Evolutionary conservation across 2,329 filamentous ascomycete genomes (phyloP), one percentile per base, ranked within the genome.

Genomic region (Bipolaris cookei): DNA sequence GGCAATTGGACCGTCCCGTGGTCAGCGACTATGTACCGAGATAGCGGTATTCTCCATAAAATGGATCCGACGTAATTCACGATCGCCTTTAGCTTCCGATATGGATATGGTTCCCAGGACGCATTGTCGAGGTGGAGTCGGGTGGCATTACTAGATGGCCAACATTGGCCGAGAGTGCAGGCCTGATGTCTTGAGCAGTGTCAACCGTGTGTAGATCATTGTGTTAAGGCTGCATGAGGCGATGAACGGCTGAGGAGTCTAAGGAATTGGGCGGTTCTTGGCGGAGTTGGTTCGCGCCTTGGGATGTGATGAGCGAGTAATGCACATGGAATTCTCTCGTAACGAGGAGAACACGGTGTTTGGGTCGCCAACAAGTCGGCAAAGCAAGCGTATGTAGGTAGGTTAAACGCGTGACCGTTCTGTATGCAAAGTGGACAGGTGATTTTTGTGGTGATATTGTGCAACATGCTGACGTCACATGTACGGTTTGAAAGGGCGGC

Each of bases 81-180:
- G 32, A 48, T 48, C 45, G 45, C 32, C 32, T 48, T 48, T 48
- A 48, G 45, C 45, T 48, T 35, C 45, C 45, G 45, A 32, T 23
- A 48, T 48, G 45, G 45, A 38, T 48, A 25, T 21, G 18, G 25
- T 48, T 38, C 45, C 45, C 34, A 48, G 45, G 34, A 48, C 45
- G 45, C 45, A 37, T 48, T 38, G 45, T 35, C 18, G 14, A 16
- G 34, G 45, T 48, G 45, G 45, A 48, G 45, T 35, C 43, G 28
- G 25, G 38, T 7, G 6, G 18, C 30, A 35, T 14, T 38, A 37
- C 34, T 25, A 7, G 25, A 10, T 16, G 6, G 21, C 32, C 14
- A 48, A 16, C 23, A 43, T 48, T 48, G 45, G 20, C 45, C 45
- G 21, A 48, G 32, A 37, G 25, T 48, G 21, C 25, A 48, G 45